Evolutionary conservation across 345 rosid species (phyloP), one percentile per base, ranked within the genome.

Genomic region (Linum usitatissimum): DNA sequence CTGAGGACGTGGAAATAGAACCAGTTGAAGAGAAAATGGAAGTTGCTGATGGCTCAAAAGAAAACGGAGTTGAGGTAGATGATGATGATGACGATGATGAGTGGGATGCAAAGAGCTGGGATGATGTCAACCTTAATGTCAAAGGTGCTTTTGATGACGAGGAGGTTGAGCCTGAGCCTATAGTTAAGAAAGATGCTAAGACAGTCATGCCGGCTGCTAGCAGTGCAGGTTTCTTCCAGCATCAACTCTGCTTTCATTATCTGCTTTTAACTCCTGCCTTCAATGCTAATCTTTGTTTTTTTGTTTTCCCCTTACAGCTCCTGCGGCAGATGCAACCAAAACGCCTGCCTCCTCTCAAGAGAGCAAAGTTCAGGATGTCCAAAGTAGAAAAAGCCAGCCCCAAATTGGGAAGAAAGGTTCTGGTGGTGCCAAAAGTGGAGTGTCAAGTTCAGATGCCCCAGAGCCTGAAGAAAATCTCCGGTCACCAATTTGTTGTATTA

Each of bases 51-150:
- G 79, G 42, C 42, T 71, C 65, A 49, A 77, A 74, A 70, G 95
- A 76, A 66, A 82, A 82, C 70, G 90, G 74, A 51, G 64, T 68
- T 57, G 90, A 81, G 65, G 96, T 89, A 69, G 99, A 85, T 28
- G 51, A 45, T 13, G 96, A 75, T 19, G 92, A 80, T 13, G 90
- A 80, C 56, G 96, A 86, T 63, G 90, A 80, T 59, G 97, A 86
- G 65, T 93, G 99, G 99, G 99, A 93, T 78, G 90, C 88, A 54
- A 93, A 93, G 76, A 90, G 86, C 74, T 93, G 94, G 99, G 99
- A 93, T 80, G 88, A 79, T 70, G 79, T 93, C 59, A 84, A 79
- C 78, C 80, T 93, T 66, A 80, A 79, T 62, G 71, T 90, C 55
- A 90, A 90, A 66, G 85, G 88, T 70, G 84, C 88, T 55, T 93